phyloP scores from a whole-genome alignment of 371 early-diverging fungal species.

The Mucor saturninus region DNA sequence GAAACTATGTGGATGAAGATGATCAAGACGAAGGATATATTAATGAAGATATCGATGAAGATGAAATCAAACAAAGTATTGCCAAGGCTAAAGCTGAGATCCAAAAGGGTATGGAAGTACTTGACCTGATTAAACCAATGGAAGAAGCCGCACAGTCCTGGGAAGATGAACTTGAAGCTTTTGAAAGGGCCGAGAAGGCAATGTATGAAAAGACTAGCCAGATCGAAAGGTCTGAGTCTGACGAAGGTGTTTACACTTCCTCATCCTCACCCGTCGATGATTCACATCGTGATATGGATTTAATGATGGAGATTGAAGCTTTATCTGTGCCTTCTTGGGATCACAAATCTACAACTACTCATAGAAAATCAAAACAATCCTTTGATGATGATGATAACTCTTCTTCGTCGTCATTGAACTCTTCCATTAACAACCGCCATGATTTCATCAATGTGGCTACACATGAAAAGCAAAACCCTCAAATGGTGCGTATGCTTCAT shows the following conservation, averaged over 20 bases:
- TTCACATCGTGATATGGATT: conserved; percentile 16
- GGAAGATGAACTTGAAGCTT: conserved; percentile 50
- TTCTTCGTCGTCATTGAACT: conserved; percentile 12
- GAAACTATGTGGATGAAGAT: conserved; percentile 21
- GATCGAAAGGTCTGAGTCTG: conserved; percentile 34
- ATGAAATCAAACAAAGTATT: conserved; percentile 57
- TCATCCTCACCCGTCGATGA: conserved; percentile 42
- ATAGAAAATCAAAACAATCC: neutral
- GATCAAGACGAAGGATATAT: conserved; percentile 43
- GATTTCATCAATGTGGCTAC: neutral
- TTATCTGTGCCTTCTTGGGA: conserved; percentile 51
- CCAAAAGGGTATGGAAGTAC: conserved; percentile 57
- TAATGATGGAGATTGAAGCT: conserved; percentile 43
- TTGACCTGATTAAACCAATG: conserved; percentile 53
- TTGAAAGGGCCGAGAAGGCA: conserved; percentile 44
- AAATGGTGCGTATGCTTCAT: conserved; percentile 58
- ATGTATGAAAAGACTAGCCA: conserved; percentile 30
- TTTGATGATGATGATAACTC: conserved; percentile 16
- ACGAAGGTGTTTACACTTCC: conserved; percentile 49
- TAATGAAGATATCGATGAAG: conserved; percentile 39
- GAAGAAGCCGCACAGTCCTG: conserved; percentile 46
- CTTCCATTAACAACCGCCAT: neutral
- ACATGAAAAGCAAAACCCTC: conserved; percentile 37
- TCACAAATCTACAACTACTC: conserved; percentile 22
- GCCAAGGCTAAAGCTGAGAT: conserved; percentile 71